Base-by-base conservation (phyloP, 2,329 filamentous ascomycete species). In the Epichloe brachyelytri region DNA sequence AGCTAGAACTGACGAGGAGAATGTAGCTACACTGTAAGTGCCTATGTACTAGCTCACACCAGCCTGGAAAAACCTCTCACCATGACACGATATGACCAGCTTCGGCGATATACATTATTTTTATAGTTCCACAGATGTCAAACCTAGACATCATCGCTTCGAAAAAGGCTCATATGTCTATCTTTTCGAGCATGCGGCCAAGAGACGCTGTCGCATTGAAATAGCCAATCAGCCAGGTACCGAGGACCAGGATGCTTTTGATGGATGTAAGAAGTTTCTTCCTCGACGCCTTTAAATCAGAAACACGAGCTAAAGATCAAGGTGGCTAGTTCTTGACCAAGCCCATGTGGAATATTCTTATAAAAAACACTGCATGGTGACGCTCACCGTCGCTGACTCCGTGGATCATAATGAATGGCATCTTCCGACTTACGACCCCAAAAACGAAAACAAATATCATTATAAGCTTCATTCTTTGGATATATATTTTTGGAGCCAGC, bases 71-170 rank as follows among this genome's bases (percentile, higher is more conserved):
- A 4, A 10, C 20, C 26, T 33, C 46, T 48, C n/a, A 48, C 20
- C 12, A 40, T 41, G 8, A 12, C 22, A 10, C 5, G 11, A 33
- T 36, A 37, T 43, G 15, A 43, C 10, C 17, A 90, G 86, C 60
- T 89, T 87, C 61, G 84, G 79, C 55, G 86, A 91, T 61, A 64
- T 89, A 50, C 86, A 90, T 65, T 90, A 89, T 67, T 88, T 82
- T 67, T 88, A 89, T 68, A 76, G 78, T 26, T 76, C 81, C n/a
- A 81, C 83, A 2, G 74, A 75, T 5, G 72, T 76, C 51, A 80
- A 76, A 51, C 85, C 86, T 33, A 79, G 76, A n/a, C 86, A 90
- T 65, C 84, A 90, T 65, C 81, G 86, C 48, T 90, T 91, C 65
- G 83, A 88, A 65, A 86, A 85, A 64, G 78, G 82, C 45, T 89